A percentile compares a stretch with the other conserved stretches of the same genome.
These are phyloP conservation scores for Suillus plorans DNA, from an alignment of 768 basidiomycete species.

Conservation along the genomic window DNA sequence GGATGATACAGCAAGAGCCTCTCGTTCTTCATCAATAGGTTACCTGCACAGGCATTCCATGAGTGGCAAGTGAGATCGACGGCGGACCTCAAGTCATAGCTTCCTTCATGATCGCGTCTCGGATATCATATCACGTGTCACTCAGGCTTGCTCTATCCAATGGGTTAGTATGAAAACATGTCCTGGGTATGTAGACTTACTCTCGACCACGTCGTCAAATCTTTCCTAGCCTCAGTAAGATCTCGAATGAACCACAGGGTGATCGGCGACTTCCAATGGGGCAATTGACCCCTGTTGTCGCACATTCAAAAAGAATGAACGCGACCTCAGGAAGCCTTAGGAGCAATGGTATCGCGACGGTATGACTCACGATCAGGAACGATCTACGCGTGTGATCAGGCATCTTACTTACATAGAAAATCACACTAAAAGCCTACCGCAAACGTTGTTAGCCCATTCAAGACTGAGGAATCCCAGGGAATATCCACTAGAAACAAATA, in stretches of 20 bases:
- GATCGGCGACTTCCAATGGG: slow-evolving; percentile 44
- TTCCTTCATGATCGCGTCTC: slow-evolving; percentile 33
- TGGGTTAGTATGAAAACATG: slow-evolving; percentile 34
- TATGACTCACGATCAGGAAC: slow-evolving; percentile 44
- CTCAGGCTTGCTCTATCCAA: slow-evolving; percentile 37
- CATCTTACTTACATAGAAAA: slow-evolving; percentile 31
- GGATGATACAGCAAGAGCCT: slow-evolving; percentile 31
- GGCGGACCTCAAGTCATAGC: slow-evolving; percentile 34
- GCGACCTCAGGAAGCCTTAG: slow-evolving; percentile 43
- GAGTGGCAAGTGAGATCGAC: slow-evolving; percentile 27
- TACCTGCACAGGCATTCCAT: slow-evolving; percentile 27
- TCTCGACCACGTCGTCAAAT: slow-evolving; percentile 42
- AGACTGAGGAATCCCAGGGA: neutral
- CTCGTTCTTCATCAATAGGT: slow-evolving; percentile 32
- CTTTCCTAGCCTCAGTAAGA: slow-evolving; percentile 40
- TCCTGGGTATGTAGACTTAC: slow-evolving; percentile 32
- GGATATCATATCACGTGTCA: slow-evolving; percentile 42
- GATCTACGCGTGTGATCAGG: slow-evolving; percentile 27
- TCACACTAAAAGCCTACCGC: slow-evolving; percentile 32
- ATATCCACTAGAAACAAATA: neutral
- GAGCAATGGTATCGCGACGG: slow-evolving; percentile 48
- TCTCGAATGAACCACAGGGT: slow-evolving; percentile 36
- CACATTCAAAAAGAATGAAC: slow-evolving; percentile 47
- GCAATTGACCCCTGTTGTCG: slow-evolving; percentile 30
- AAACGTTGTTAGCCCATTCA: slow-evolving; percentile 16